These are phyloP conservation scores for Aspergillus oerlinghausenensis DNA, from an alignment of 2,329 filamentous ascomycete genomes.

Conservation along the genomic window DNA sequence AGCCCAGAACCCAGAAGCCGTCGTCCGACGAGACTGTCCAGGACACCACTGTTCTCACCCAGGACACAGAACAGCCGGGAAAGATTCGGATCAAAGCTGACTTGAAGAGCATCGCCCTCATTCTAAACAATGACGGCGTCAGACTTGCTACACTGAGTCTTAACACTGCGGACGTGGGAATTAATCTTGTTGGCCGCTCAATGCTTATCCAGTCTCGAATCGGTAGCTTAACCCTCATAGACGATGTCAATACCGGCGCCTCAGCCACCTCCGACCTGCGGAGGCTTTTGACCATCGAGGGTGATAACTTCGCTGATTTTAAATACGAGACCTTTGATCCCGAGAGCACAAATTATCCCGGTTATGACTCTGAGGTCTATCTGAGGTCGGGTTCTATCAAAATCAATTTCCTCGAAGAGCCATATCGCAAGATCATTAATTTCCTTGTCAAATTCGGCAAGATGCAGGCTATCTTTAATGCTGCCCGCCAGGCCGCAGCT, in stretches of 20 bases:
- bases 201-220: constrained; percentile 85
- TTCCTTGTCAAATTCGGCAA: constrained; percentile 98
- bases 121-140: constrained; percentile 96
- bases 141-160: constrained; percentile 87
- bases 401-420: constrained; percentile 94
- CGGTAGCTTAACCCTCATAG: constrained; percentile 81
- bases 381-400: constrained; percentile 92
- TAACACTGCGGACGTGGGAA: constrained; percentile 84
- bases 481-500: constrained; percentile 87
- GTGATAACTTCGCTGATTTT: constrained; percentile 93
- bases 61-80: constrained; percentile 45
- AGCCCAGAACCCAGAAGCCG: constrained; percentile 36
- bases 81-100: constrained; percentile 93
- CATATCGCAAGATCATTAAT: constrained; percentile 95
- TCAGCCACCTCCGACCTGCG: constrained; percentile 74
- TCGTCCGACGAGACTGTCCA: constrained; percentile 28
- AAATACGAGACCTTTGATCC: constrained; percentile 93
- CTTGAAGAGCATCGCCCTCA: constrained; percentile 85
- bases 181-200: constrained; percentile 78
- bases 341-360: constrained; percentile 72
- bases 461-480: constrained; percentile 99
- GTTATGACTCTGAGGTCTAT: constrained; percentile 88
- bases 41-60: constrained; percentile 22
- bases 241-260: constrained; percentile 90
- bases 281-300: constrained; percentile 88